Base-by-base conservation (phyloP, 805 yeast genomes). In the Allodekkera sacchari region DNA sequence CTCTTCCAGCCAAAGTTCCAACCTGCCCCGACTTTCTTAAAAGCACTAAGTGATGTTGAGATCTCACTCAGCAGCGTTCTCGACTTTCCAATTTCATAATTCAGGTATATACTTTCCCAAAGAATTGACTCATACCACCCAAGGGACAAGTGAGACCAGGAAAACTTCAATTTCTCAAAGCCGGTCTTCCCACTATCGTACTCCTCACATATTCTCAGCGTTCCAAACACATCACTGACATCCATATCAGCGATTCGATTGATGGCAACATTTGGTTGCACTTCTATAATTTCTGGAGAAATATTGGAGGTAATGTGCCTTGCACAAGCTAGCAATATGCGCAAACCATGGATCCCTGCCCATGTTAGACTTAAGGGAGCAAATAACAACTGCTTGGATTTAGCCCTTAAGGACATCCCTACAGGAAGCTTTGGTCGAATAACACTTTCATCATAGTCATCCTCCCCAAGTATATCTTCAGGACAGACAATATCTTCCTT, bases 121-220 rank as follows among this genome's bases (percentile, higher is more conserved):
- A 83, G 45, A 7, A 80, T 58, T 4, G 81, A 67, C 24, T 68
- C 64, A 52, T 83, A 83, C 94, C 94, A 83, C 0, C 87, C 88
- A 16, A 82, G 56, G 0, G 83, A 74, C 16, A 64, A 47, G 32
- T 58, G 59, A 24, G 71, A 67, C 94, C 94, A 83, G 5, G 57
- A 50, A 42, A 83, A 78, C 36, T 50, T 61, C 39, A 79, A 57
- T 4, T 67, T 61, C 30, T 60, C 64, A 39, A 72, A 63, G 3
- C 61, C 58, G 0, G 66, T 54, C 12, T 52, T 55, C 3, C 31
- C 12, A 0, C 71, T 66, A 20, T 64, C 45, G 38, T 60, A 71
- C 38, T 72, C 74, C 33, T 44, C 46, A 3, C 49, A 47, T 9
- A 44, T 33, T 7, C 35, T 32, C 23, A 43, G 21, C 4, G 30